Base-by-base conservation (phyloP, 495 filamentous ascomycete species). In the Penicillium atrosanguineum region DNA sequence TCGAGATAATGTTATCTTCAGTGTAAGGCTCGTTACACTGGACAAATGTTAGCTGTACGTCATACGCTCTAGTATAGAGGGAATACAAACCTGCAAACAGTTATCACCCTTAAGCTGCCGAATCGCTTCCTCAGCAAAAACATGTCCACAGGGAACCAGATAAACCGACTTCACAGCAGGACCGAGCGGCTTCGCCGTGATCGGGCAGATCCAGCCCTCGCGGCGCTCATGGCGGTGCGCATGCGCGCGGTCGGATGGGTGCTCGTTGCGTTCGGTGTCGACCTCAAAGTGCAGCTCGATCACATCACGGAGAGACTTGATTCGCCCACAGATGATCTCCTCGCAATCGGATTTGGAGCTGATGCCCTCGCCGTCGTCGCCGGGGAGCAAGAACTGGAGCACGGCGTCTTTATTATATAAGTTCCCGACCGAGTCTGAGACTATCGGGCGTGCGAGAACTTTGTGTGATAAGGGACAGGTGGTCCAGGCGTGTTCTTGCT, bases 391-490 rank as follows among this genome's bases (percentile, higher is more conserved):
- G 49, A 85, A 88, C 59, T 90, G 85, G 37, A 99, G 73, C 39
- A 97, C 80, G 0, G 90, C 84, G 64, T 97, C 91, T 69, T 97
- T 97, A 63, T 96, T 97, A 75, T 96, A 99, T 2, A 99, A 83
- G 19, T 86, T 87, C 1, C 94, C 95, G 4, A 80, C 78, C 28
- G 78, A 87, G 70, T 99, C 94, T 1, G 90, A 93, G 14, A 97
- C 93, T 1, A 92, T 76, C 1, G 91, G 88, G 14, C 80, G 70
- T 3, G 82, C 71, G 3, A 98, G 79, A 0, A 82, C 83, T 57
- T 84, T 81, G 37, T 89, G 88, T 1, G 90, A 95, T 34, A 98
- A 77, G 0, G 92, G 91, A 54, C 93, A 95, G 47, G 83, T 87
- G 0, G 77, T 83, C 94, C 94, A 98, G 67, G 82, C 81, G 68